Percentiles rank a stretch among this genome's conserved stretches.
Evolutionary conservation across 2,329 filamentous ascomycete species (phyloP).

Genomic region (Amauroascus niger): DNA sequence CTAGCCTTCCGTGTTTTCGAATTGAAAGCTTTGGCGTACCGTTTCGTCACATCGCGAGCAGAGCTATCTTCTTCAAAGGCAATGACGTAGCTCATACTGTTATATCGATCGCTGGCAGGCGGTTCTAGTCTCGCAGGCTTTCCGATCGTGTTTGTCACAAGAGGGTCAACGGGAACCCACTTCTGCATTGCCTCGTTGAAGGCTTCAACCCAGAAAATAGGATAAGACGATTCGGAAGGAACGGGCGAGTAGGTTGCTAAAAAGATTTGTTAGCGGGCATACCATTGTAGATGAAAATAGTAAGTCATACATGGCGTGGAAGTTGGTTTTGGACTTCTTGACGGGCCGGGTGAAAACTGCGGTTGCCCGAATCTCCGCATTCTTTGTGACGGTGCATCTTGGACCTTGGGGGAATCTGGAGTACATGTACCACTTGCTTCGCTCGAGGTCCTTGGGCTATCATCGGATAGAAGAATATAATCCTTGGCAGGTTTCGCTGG

Average conservation of each 20-base stretch:
- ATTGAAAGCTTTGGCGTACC: slow-evolving; percentile 81
- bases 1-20: slow-evolving; percentile 76
- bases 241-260: not conserved
- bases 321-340: slow-evolving; percentile 9
- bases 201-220: slow-evolving; percentile 90
- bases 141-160: slow-evolving; percentile 71
- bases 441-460: slow-evolving; percentile 27
- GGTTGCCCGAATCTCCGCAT: slow-evolving; percentile 31
- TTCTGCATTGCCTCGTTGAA: slow-evolving; percentile 79
- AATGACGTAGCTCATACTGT: slow-evolving; percentile 71
- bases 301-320: slow-evolving; percentile 5
- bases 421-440: slow-evolving; percentile 18
- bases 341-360: slow-evolving; percentile 17
- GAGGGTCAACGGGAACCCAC: slow-evolving; percentile 79
- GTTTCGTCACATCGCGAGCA: slow-evolving; percentile 73
- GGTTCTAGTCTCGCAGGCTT: slow-evolving; percentile 72
- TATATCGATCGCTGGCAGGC: slow-evolving; percentile 64
- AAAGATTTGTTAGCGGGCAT: not conserved
- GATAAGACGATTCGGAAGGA: slow-evolving; percentile 54
- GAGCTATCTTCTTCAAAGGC: slow-evolving; percentile 72
- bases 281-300: not conserved
- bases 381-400: slow-evolving; percentile 17
- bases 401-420: slow-evolving; percentile 6
- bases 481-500: slow-evolving; percentile 33
- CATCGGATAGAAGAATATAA: slow-evolving; percentile 32